phyloP scores from a whole-genome alignment of 495 filamentous ascomycete species.

The Zalerion maritima region DNA sequence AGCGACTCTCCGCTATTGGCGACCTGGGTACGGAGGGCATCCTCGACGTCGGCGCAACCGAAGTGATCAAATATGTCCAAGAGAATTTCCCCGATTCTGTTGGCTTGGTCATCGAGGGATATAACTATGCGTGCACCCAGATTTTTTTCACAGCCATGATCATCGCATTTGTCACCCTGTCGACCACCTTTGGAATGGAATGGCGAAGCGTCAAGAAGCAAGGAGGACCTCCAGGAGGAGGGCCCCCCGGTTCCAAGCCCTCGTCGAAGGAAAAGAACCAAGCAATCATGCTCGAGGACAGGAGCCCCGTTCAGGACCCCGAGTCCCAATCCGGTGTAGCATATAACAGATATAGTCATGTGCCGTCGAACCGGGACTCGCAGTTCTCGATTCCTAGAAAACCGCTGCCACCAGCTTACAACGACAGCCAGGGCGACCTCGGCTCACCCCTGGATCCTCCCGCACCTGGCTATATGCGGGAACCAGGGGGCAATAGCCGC shows the following conservation, averaged over 20 bases:
- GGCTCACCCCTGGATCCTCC: too few species aligned
- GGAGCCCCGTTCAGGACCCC: background rate
- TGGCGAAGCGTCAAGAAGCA: slow-evolving; percentile 45
- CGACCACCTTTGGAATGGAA: slow-evolving; percentile 41
- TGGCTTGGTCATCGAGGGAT: slow-evolving; percentile 29
- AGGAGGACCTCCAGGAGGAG: slow-evolving; percentile 9
- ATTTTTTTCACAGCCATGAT: slow-evolving; percentile 40
- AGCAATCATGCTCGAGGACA: background rate
- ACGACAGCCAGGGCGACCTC: too few species aligned
- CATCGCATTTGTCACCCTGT: slow-evolving; percentile 35
- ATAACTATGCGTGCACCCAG: slow-evolving; percentile 40
- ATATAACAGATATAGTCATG: too few species aligned
- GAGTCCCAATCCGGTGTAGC: too few species aligned
- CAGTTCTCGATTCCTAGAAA: too few species aligned
- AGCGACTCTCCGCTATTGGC: slow-evolving; percentile 28
- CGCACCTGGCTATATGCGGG: too few species aligned
- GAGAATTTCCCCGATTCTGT: slow-evolving; percentile 26
- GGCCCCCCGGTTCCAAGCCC: too few species aligned
- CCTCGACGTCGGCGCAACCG: slow-evolving; percentile 42
- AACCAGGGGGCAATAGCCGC: too few species aligned
- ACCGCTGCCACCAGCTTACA: too few species aligned
- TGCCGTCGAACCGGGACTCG: too few species aligned
- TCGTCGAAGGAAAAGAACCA: too few species aligned
- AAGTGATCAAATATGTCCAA: slow-evolving; percentile 29
- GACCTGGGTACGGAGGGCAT: slow-evolving; percentile 32